phyloP scores from a whole-genome alignment of 768 basidiomycete species.

The Xanthoconium purpureum region DNA sequence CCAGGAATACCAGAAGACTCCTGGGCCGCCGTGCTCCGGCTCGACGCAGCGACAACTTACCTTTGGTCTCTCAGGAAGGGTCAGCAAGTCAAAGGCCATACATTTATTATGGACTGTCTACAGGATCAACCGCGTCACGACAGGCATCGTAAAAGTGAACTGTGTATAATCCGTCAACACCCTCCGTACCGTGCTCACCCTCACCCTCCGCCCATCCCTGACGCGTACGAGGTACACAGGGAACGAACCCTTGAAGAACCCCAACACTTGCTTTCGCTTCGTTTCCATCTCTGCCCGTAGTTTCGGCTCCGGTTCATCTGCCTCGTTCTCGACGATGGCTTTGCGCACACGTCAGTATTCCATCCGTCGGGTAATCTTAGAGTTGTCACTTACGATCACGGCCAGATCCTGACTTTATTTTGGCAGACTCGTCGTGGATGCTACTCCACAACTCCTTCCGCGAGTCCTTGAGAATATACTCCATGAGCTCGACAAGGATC shows the following conservation, averaged over 20 bases:
- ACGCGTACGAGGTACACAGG: slow-evolving; percentile 18
- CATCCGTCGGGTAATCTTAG: background rate
- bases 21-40: too few relatives aligned
- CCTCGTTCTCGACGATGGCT: background rate
- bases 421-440: background rate
- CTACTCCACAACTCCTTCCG: background rate
- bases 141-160: slow-evolving; percentile 19
- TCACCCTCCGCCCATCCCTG: slow-evolving; percentile 11
- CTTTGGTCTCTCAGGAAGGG: too few relatives aligned
- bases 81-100: too few relatives aligned
- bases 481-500: slow-evolving; percentile 16
- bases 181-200: slow-evolving; percentile 14
- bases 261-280: slow-evolving; percentile 18
- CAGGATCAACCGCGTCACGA: slow-evolving; percentile 16
- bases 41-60: too few relatives aligned
- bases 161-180: slow-evolving; percentile 9
- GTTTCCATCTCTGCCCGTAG: slow-evolving; percentile 9
- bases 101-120: background rate
- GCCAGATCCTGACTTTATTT: background rate
- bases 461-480: slow-evolving; percentile 7
- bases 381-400: background rate
- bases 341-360: background rate
- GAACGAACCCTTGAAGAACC: slow-evolving; percentile 15
- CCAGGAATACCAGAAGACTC: too few relatives aligned
- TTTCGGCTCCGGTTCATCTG: slow-evolving; percentile 1